A percentile compares a stretch with the other conserved stretches of the same genome.
phyloP scores from a whole-genome alignment of 179 eudicot species.

The Monotropa hypopitys region DNA sequence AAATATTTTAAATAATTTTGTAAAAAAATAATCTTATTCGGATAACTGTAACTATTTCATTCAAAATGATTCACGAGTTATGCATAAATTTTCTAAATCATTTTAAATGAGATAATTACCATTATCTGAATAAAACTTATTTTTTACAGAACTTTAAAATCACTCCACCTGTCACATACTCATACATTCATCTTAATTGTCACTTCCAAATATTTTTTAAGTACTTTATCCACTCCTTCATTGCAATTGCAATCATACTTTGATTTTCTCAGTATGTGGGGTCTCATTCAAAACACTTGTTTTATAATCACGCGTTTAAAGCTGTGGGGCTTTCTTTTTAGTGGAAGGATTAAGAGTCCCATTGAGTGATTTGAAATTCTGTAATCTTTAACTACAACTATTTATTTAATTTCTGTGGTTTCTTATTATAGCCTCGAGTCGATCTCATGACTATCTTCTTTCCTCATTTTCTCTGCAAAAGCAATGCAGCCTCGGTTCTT shows the following conservation, averaged over 20 bases:
- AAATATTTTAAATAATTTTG: too few species aligned
- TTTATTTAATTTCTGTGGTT: neutral
- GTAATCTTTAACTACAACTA: neutral
- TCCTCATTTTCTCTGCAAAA: neutral
- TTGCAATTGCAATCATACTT: neutral
- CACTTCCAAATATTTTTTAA: neutral
- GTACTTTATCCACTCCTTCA: conserved; percentile 2
- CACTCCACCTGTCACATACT: too few species aligned
- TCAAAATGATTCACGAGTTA: too few species aligned
- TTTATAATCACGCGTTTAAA: conserved; percentile 35
- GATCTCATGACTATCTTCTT: neutral
- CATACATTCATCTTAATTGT: too few species aligned
- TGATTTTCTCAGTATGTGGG: conserved; percentile 10
- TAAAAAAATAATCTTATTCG: too few species aligned
- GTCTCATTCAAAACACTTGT: conserved; percentile 14
- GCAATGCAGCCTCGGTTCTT: neutral
- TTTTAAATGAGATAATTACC: too few species aligned
- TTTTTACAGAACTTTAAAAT: too few species aligned
- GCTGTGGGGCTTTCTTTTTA: conserved; percentile 13
- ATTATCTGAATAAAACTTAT: too few species aligned
- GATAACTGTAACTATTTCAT: too few species aligned
- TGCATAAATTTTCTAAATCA: too few species aligned
- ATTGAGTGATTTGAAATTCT: neutral
- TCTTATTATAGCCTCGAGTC: neutral
- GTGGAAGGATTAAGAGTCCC: conserved; percentile 12